Evolutionary conservation across 2,329 filamentous ascomycete genomes (phyloP).

Genomic region (Penicillium fuscoglaucum): DNA sequence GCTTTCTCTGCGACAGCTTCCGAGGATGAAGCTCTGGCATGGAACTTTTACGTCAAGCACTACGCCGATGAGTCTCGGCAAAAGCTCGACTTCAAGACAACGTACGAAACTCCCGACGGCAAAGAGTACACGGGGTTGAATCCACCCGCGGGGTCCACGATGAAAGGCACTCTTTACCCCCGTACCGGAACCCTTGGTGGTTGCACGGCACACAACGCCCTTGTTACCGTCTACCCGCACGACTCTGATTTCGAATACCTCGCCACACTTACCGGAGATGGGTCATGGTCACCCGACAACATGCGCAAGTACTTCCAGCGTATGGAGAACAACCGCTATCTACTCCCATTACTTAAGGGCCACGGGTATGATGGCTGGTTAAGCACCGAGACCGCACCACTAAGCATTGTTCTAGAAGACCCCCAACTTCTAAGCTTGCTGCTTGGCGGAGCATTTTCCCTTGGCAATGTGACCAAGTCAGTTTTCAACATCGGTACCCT

Average conservation of each 20-base stretch:
- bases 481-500: constrained; percentile 48
- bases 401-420: constrained; percentile 55
- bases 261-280: constrained; percentile 59
- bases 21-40: constrained; percentile 32
- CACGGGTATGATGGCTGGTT: constrained; percentile 45
- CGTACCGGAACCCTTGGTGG: constrained; percentile 59
- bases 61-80: constrained; percentile 34
- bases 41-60: constrained; percentile 42
- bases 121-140: constrained; percentile 54
- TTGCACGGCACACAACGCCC: constrained; percentile 62
- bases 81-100: constrained; percentile 39
- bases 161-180: constrained; percentile 60
- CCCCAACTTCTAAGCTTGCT: constrained; percentile 56
- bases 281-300: constrained; percentile 57
- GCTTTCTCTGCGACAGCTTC: constrained; percentile 31
- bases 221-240: constrained; percentile 60
- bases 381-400: constrained; percentile 31
- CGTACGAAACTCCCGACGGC: constrained; percentile 49
- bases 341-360: constrained; percentile 42
- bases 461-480: constrained; percentile 49
- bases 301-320: constrained; percentile 60
- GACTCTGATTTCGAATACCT: constrained; percentile 62
- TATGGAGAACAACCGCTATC: constrained; percentile 57
- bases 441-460: constrained; percentile 53
- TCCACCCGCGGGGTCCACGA: constrained; percentile 54